Evolutionary conservation across 148 eudicot species (phyloP), one percentile per base, ranked within the genome.

Genomic region (Chenopodium suecicum): DNA sequence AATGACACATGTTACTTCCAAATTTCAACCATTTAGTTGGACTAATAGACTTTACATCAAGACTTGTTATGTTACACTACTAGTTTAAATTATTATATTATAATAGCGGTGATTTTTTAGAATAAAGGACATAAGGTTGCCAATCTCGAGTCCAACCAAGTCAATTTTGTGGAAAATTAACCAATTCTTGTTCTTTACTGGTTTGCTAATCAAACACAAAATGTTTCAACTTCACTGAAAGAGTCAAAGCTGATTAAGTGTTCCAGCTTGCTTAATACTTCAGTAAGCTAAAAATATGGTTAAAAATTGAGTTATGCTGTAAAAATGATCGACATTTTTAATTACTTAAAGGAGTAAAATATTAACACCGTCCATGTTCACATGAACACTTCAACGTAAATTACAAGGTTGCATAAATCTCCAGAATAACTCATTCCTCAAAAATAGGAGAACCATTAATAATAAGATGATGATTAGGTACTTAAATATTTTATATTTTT

Each of bases 361-460:
- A 79, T 74, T 68, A 19, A 32, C 37, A 70, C 7, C 34, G 77
- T 70, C 83, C 80, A 76, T 47, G 47, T 84, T 76, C 86, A 84
- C 86, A 82, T 84, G 86, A 56, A 79, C 22, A 74, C 69, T 54
- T 66, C 69, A 72, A 68, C 74, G 81, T 69, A 69, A 73, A 17
- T 54, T 68, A 48, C 77, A 74, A 77, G 80, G 12, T 50, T 81
- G 73, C 83, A 86, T 81, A 81, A 81, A 73, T 81, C 81, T 48
- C 86, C 44, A 84, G 75, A 80, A 84, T 47, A 62, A 74, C 66
- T 13, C 65, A 75, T 31, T 84, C 78, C 78, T 80, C 81, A 76
- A 71, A 52, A 77, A 25, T 77, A 70, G 74, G 78, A 52, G 47
- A 47, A 12, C 29, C 67, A 80, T 64, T 37, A 77, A 44, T 64